phyloP scores from a whole-genome alignment of 768 basidiomycete species.

The Tricholoma sp. region DNA sequence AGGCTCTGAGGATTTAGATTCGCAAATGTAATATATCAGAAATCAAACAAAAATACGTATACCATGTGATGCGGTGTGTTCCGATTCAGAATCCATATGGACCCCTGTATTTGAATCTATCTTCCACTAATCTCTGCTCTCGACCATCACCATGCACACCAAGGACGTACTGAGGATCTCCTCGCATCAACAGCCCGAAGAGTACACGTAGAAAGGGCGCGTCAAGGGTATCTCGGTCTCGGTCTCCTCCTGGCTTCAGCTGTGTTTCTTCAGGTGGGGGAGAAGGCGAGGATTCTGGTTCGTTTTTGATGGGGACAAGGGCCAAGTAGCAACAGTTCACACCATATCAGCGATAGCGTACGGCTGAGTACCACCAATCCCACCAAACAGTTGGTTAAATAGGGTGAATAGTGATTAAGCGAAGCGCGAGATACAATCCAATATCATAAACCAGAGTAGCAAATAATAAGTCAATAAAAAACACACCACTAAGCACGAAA shows the following conservation, averaged over 20 bases:
- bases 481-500: constrained; percentile 10
- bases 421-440: constrained; percentile 1
- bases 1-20: too few species aligned
- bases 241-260: neutral
- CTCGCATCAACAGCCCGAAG: constrained; percentile 52
- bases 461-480: constrained; percentile 15
- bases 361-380: neutral
- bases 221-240: constrained; percentile 25
- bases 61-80: too few species aligned
- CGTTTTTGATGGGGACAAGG: neutral
- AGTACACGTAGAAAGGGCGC: constrained; percentile 61
- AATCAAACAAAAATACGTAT: too few species aligned
- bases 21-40: too few species aligned
- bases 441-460: constrained; percentile 7
- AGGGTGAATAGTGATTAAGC: neutral
- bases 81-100: too few species aligned
- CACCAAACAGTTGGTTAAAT: neutral
- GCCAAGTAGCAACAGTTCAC: neutral
- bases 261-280: neutral
- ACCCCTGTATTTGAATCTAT: constrained; percentile 3
- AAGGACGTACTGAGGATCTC: constrained; percentile 27
- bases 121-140: constrained; percentile 7
- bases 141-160: constrained; percentile 4
- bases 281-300: neutral
- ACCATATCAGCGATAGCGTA: constrained; percentile 3